A percentile compares a stretch with the other conserved stretches of the same genome.
phyloP scores from a whole-genome alignment of 2,329 filamentous ascomycete genomes.

The Fusarium nematophilum region DNA sequence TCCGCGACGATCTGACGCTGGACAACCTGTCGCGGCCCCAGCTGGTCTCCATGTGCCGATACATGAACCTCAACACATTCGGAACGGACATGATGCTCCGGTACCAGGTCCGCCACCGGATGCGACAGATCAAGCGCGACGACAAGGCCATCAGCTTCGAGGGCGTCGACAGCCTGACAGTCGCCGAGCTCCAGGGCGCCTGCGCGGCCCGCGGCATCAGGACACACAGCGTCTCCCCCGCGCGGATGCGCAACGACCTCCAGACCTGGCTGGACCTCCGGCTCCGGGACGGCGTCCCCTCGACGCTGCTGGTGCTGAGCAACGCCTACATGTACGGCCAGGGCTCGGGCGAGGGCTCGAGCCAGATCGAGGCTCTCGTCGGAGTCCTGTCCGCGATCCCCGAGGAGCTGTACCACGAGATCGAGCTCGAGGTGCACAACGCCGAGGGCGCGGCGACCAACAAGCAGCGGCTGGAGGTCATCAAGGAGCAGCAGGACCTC shows the following conservation, averaged over 20 bases:
- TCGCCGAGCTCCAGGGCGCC: conserved; percentile 90
- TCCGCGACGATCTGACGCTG: conserved; percentile 96
- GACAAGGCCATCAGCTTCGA: conserved; percentile 95
- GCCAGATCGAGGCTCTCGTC: conserved; percentile 91
- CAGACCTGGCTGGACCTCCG: conserved; percentile 95
- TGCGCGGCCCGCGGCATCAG: conserved; percentile 92
- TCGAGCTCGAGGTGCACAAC: conserved; percentile 96
- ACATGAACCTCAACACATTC: conserved; percentile 97
- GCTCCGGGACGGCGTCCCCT: conserved; percentile 94
- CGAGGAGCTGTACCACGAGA: conserved; percentile 99
- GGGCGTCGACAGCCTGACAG: conserved; percentile 92
- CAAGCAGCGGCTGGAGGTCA: conserved; percentile 97
- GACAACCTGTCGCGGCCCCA: conserved; percentile 97
- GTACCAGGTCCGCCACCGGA: conserved; percentile 95
- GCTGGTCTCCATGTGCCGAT: conserved; percentile 96
- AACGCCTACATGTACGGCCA: conserved; percentile 98
- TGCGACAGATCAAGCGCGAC: conserved; percentile 99
- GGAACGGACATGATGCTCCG: conserved; percentile 98
- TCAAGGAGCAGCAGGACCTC: conserved; percentile 98
- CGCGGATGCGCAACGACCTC: conserved; percentile 86
- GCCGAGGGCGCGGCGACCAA: conserved; percentile 98
- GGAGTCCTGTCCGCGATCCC: conserved; percentile 94
- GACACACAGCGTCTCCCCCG: conserved; percentile 91
- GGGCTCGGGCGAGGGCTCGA: conserved; percentile 86
- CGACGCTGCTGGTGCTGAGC: conserved; percentile 92